These are phyloP conservation scores for Adansonia gregorii DNA, from an alignment of 441 rosid species.

Conservation along the genomic window DNA sequence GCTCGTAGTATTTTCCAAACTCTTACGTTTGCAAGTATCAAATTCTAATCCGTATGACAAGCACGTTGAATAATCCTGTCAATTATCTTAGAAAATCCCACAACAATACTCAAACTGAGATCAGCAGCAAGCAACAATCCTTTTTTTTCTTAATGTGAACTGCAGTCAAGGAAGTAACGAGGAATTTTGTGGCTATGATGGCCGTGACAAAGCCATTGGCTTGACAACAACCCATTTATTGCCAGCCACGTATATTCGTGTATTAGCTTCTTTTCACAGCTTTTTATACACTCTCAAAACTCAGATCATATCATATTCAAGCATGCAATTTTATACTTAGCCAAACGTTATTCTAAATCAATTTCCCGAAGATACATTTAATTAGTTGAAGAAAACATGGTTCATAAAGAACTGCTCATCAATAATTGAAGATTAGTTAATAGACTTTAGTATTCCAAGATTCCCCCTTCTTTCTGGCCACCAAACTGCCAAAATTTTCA, in stretches of 20 bases:
- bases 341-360: constrained; percentile 25
- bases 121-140: background rate
- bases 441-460: background rate
- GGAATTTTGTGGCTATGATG: background rate
- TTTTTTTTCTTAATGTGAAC: background rate
- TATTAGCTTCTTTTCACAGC: background rate
- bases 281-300: background rate
- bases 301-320: background rate
- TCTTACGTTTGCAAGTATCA: background rate
- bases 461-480: constrained; percentile 21
- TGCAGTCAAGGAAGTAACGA: background rate
- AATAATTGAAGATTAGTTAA: constrained; percentile 13
- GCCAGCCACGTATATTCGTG: background rate
- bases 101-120: background rate
- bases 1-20: background rate
- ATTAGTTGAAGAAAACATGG: background rate
- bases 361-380: constrained; percentile 10
- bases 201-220: background rate
- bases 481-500: constrained; percentile 29
- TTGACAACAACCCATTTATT: background rate
- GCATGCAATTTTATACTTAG: constrained; percentile 7
- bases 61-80: background rate
- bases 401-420: constrained; percentile 3
- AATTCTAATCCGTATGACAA: background rate
- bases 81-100: background rate